Evolutionary conservation across 345 rosid genomes (phyloP), one percentile per base, ranked within the genome.

Genomic region (Hibiscus syriacus): DNA sequence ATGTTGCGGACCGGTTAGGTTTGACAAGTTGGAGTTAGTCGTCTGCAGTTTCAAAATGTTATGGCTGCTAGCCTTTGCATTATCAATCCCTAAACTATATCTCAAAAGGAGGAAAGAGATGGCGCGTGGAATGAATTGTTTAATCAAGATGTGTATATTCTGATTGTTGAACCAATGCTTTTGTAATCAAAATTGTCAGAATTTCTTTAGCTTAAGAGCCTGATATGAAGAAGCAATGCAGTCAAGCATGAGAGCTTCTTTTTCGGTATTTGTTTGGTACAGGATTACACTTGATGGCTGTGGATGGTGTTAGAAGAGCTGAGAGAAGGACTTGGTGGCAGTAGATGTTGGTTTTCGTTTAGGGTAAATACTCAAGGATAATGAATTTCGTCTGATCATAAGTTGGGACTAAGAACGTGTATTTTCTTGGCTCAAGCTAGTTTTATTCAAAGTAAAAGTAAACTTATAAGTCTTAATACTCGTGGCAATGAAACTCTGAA

Each of bases 1-100:
- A 90, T 30, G 88, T 92, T 68, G 97, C 98, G 34, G 94, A 88
- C 36, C 83, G 81, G 74, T 76, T 90, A 66, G 99, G 96, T 56
- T 79, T 92, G 74, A 85, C 98, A n/a, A 92, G 96, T 55, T 83
- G 86, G 87, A 78, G 70, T 48, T 84, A 80, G 78, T 57, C 23
- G 17, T 41, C 22, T 55, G 19, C 38, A 41, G 32, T 34, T 53
- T 0, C 2, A 50, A 29, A 19, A n/a, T n/a, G 3, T 16, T 48
- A 5, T 27, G 39, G 23, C 16, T 59, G n/a, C 43, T 58, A 17
- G 16, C 26, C 19, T 39, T 16, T 39, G 50, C 30, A 13, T 3
- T 39, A 13, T 61, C 30, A 39, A 38, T 39, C n/a, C 20, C 66
- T 23, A 12, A 61, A 4, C n/a, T n/a, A n/a, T n/a, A n/a, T n/a